Conservation (phyloP, 2,329 filamentous ascomycete genomes). For the Ophiostoma himal-ulmi region DNA sequence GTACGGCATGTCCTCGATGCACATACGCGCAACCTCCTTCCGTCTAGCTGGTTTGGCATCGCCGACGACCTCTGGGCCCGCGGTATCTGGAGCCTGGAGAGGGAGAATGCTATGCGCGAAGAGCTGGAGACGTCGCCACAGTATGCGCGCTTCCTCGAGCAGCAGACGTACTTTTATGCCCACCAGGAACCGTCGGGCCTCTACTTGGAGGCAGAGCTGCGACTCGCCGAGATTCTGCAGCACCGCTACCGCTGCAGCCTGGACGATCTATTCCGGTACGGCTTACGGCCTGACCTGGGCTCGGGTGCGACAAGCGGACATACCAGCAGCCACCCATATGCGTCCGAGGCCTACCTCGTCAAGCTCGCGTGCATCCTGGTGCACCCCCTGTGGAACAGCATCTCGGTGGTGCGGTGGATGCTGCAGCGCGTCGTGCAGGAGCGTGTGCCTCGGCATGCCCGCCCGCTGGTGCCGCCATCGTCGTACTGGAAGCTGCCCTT, state of each 20-base stretch:
- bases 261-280: conserved; percentile 26
- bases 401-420: conserved; percentile 23
- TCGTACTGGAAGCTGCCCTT: conserved; percentile 21
- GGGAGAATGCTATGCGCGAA: conserved; percentile 16
- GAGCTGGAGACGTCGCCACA: conserved; percentile 10
- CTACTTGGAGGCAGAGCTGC: conserved; percentile 20
- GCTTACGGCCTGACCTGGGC: conserved; percentile 19
- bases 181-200: background rate
- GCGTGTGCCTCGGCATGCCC: conserved; percentile 21
- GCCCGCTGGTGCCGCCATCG: conserved; percentile 24
- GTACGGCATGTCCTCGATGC: background rate
- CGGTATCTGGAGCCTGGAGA: conserved; percentile 22
- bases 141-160: conserved; percentile 10
- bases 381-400: conserved; percentile 24
- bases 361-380: conserved; percentile 22
- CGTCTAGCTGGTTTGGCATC: conserved; percentile 21
- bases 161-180: conserved; percentile 2
- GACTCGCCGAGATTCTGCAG: conserved; percentile 23
- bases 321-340: background rate
- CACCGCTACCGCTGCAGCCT: conserved; percentile 24
- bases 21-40: conserved; percentile 11
- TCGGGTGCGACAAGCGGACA: background rate
- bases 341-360: conserved; percentile 16
- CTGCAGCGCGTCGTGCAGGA: conserved; percentile 24
- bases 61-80: conserved; percentile 20